These are phyloP conservation scores for Mrakia frigida DNA, from an alignment of 768 basidiomycete genomes.

Conservation along the genomic window DNA sequence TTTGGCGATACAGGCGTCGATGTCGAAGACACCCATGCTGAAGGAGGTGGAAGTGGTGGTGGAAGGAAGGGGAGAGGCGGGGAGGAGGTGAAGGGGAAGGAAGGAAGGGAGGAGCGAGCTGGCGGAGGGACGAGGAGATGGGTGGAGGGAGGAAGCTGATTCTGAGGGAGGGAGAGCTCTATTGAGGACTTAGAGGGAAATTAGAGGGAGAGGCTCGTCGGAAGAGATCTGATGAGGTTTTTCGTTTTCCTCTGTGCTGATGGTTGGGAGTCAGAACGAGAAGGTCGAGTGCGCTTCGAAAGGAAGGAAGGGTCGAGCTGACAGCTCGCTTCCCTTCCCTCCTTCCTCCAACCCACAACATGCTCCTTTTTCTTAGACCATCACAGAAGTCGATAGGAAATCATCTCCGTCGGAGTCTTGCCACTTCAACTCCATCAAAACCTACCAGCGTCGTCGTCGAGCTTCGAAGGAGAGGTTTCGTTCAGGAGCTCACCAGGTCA, in stretches of 20 bases:
- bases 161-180: background rate
- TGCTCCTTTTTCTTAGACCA: background rate
- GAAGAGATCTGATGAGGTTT: background rate
- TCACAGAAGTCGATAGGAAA: background rate
- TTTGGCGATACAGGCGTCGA: constrained; percentile 92
- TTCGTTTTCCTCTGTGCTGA: background rate
- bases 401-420: background rate
- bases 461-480: constrained; percentile 7
- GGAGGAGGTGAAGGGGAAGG: background rate
- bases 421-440: background rate
- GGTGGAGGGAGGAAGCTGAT: background rate
- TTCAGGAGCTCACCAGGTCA: constrained; percentile 15
- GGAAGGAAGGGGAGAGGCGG: background rate
- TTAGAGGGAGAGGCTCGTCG: background rate
- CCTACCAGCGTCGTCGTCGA: background rate
- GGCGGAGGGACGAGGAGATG: background rate
- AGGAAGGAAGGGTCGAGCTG: background rate
- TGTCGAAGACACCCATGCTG: constrained; percentile 58
- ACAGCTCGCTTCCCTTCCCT: background rate
- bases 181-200: background rate
- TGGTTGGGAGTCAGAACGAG: background rate
- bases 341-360: background rate
- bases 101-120: background rate
- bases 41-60: no score
- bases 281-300: no score